Evolutionary conservation across 2,329 filamentous ascomycete genomes (phyloP), one percentile per base, ranked within the genome.

Genomic region (Sporothrix curviconia): DNA sequence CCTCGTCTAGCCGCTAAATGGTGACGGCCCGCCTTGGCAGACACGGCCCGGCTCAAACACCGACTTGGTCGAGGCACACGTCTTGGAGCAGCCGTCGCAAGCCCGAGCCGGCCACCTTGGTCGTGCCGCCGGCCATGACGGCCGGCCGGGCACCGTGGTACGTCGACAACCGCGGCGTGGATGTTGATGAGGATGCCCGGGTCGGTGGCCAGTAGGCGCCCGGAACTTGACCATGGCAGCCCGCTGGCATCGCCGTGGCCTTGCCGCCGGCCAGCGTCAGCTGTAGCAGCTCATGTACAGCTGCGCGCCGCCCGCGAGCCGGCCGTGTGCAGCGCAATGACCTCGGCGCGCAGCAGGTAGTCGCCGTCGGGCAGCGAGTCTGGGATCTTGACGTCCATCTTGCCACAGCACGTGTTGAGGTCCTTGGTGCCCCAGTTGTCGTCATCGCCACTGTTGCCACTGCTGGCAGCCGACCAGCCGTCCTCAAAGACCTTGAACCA

Each of bases 401-500:
- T 64, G 37, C 72, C 73, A 63, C 73, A 75, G 66, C 72, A 74
- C 22, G 58, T 60, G 64, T 73, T 74, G 24, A 75, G 64, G 58
- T 75, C 72, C 60, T 73, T 69, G 40, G 70, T 74, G 39, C 75
- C 76, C 76, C 76, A 78, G 64, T 66, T 69, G 62, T 78, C 76
- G 57, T 71, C 69, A 40, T 73, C 71, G 37, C 74, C 74, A 12
- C 71, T 73, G 22, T 50, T 42, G 14, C 68, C 69, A 1, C 62
- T 44, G 4, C 69, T n/a, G 36, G 68, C 69, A 61, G 67, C 64
- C 17, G 69, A 66, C 74, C 74, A 76, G 1, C 74, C 72, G 62
- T 73, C 68, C 62, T 75, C 70, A 64, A 72, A 77, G 63, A 80
- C 70, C 70, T 81, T 81, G 71, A 80, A 80, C 76, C 76, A 80